Evolutionary conservation across 768 basidiomycete species (phyloP), one percentile per base, ranked within the genome.

Genomic region (Dendrothele bispora): DNA sequence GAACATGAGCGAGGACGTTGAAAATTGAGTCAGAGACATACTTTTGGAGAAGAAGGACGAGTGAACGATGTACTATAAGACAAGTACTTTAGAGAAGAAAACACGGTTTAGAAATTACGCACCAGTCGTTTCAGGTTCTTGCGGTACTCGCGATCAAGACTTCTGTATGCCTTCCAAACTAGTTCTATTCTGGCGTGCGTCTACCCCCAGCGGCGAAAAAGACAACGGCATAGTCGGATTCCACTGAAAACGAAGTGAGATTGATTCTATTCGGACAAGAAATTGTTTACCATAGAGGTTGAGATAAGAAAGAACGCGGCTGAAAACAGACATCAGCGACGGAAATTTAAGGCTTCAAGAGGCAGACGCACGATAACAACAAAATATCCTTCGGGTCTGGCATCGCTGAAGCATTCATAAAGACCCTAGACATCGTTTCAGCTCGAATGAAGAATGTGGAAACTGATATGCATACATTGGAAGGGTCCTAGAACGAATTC

Each of bases 131-230:
- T 93, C 49, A 94, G 65, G 59, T 94, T 91, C 71, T 94, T 94
- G 44, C 91, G 78, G 60, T 91, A 94, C 63, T 90, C 91, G 44
- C 87, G 74, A 60, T 76, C 88, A 37, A 88, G 69, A 58, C 85
- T 86, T 20, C 89, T 77, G 63, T 92, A 92, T 1, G 89, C 88
- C 59, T 88, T 91, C 91, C 91, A 93, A 8, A 94, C 78, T 91
- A 94, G 54, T 84, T 88, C 89, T 89, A 92, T 21, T 79, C 77
- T 5, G 91, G 91, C 2, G 82, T 78, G 66, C 91, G 73, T 51
- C 71, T 73, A 6, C 80, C 80, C 21, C 89, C 91, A 2, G 91
- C 86, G 22, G 91, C 88, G 53, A 94, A 88, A 66, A 92, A 91
- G 4, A 92, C 80, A 17, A 93, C 83, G 3, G 88, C 86, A 57